These are phyloP conservation scores for Fusarium burgessii DNA, from an alignment of 2,329 filamentous ascomycete species.

Conservation along the genomic window DNA sequence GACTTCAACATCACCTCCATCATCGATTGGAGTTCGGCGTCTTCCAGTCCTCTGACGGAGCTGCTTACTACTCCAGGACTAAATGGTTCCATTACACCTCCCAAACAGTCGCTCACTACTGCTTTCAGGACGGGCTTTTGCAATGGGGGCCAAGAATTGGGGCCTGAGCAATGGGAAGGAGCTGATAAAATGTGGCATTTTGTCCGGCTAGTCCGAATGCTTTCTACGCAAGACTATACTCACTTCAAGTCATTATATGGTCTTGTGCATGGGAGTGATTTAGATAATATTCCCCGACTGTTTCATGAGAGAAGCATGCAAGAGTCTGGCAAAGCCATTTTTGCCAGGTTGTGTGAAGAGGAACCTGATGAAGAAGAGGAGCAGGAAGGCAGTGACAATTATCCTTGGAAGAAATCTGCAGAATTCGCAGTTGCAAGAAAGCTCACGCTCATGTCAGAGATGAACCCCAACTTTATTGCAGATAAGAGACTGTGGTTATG, in stretches of 20 bases:
- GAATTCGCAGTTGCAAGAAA: neutral
- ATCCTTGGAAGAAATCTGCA: neutral
- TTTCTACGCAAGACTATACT: neutral
- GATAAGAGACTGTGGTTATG: neutral
- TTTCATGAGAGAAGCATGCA: neutral
- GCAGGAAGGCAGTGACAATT: accelerated
- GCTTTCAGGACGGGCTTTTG: neutral
- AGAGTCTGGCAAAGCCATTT: neutral
- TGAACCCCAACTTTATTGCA: neutral
- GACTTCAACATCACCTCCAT: neutral
- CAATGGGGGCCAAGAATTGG: accelerated
- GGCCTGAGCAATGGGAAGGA: neutral
- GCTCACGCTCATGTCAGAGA: neutral
- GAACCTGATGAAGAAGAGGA: neutral
- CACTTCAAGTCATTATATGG: neutral
- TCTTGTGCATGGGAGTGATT: accelerated
- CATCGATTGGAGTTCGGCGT: neutral
- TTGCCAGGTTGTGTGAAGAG: neutral
- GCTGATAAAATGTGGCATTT: neutral
- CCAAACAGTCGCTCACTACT: neutral
- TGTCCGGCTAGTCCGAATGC: neutral
- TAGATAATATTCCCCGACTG: neutral
- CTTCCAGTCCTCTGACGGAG: neutral
- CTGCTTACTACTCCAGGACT: neutral
- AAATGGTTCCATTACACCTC: neutral